phyloP scores from a whole-genome alignment of 495 filamentous ascomycete species.

The Hypoxylon intermedium region DNA sequence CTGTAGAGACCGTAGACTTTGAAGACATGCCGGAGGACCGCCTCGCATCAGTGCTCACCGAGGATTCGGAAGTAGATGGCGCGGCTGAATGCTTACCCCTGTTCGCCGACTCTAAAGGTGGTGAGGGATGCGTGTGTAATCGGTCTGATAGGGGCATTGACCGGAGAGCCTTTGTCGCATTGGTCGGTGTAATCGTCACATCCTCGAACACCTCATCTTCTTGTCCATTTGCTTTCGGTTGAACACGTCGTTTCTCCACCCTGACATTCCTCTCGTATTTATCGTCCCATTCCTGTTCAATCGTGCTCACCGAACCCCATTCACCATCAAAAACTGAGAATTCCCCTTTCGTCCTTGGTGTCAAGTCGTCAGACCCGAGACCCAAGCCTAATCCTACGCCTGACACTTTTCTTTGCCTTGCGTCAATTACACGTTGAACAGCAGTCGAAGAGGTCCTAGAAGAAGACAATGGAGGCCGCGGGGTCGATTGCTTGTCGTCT shows the following conservation, averaged over 20 bases:
- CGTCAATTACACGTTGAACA: constrained; percentile 39
- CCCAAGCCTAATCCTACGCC: constrained; percentile 59
- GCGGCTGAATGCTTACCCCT: constrained; percentile 41
- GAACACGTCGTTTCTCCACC: constrained; percentile 57
- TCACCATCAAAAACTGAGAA: constrained; percentile 59
- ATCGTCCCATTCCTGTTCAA: constrained; percentile 62
- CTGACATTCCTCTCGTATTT: constrained; percentile 64
- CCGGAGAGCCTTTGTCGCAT: constrained; percentile 56
- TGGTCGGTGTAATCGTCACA: constrained; percentile 55
- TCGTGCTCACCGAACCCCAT: constrained; percentile 52
- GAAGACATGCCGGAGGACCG: constrained; percentile 69
- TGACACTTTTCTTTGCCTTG: constrained; percentile 42
- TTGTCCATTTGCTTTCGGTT: constrained; percentile 39
- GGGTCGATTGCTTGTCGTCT: constrained; percentile 52
- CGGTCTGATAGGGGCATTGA: constrained; percentile 57
- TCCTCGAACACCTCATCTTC: constrained; percentile 56
- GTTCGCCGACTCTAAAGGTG: constrained; percentile 36
- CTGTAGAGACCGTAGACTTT: constrained; percentile 66
- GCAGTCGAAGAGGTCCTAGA: constrained; percentile 51
- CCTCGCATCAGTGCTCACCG: constrained; percentile 55
- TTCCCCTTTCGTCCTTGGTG: constrained; percentile 47
- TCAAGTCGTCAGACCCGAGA: constrained; percentile 53
- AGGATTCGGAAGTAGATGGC: constrained; percentile 50
- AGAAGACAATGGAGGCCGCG: constrained; percentile 56
- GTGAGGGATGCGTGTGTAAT: constrained; percentile 50